Percentiles rank a stretch among this genome's conserved stretches.
Evolutionary conservation across 2,329 filamentous ascomycete species (phyloP).

Genomic region (Aspergillus spinulosporus): DNA sequence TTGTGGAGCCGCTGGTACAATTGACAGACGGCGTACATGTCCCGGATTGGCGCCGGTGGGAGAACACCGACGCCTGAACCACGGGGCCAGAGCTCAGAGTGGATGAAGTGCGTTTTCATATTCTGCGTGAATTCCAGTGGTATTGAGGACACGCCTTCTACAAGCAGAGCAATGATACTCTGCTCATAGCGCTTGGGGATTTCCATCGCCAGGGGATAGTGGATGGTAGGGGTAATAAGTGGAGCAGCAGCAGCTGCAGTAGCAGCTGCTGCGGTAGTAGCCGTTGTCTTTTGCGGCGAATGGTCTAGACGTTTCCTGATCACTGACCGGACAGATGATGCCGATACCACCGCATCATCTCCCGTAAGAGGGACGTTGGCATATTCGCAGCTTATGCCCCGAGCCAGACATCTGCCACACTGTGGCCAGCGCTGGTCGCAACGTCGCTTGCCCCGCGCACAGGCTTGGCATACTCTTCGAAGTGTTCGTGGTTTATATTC

Average conservation of each 20-base stretch:
- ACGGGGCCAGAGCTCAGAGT: conserved; percentile 24
- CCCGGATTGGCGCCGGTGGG: conserved; percentile 15
- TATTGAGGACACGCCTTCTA: conserved; percentile 22
- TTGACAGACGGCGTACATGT: conserved; percentile 25
- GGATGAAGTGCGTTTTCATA: conserved; percentile 29
- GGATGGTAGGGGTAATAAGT: conserved; percentile 5
- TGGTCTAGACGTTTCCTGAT: too few species aligned
- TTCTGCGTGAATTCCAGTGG: conserved; percentile 21
- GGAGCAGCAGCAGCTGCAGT: too few species aligned
- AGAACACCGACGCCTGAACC: neutral
- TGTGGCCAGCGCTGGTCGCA: conserved; percentile 30
- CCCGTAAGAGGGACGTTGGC: conserved; percentile 24
- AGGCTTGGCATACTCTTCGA: conserved; percentile 31
- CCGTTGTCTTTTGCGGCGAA: too few species aligned
- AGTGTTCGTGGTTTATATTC: conserved; percentile 17
- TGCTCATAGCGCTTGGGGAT: conserved; percentile 28
- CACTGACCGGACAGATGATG: too few species aligned
- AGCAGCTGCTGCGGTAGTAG: too few species aligned
- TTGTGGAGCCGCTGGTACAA: conserved; percentile 9
- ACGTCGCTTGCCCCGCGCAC: conserved; percentile 30
- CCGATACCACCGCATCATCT: neutral
- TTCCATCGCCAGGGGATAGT: conserved; percentile 20
- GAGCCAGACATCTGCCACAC: conserved; percentile 27
- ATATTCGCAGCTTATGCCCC: conserved; percentile 28
- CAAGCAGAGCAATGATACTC: conserved; percentile 23